Percentiles rank a stretch among this genome's conserved stretches.
phyloP scores from a whole-genome alignment of 2,329 filamentous ascomycete species.

The Hymenoscyphus fraxineus region DNA sequence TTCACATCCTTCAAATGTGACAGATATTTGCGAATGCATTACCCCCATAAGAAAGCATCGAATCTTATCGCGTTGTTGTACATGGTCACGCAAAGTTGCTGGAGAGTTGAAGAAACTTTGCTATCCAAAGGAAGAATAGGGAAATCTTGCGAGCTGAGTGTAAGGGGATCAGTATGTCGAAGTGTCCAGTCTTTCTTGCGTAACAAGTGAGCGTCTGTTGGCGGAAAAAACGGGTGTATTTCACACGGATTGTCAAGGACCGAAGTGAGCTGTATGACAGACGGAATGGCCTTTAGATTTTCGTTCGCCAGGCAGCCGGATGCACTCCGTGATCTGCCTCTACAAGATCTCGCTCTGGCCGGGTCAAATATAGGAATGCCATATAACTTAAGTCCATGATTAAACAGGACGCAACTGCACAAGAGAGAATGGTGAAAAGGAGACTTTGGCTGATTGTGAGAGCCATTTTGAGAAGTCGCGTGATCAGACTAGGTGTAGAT shows the following conservation, averaged over 20 bases:
- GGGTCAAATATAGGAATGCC: conserved; percentile 12
- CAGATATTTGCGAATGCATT: background rate
- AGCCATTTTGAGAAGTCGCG: conserved; percentile 13
- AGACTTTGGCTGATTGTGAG: conserved; percentile 18
- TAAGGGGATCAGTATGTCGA: background rate
- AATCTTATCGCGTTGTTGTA: background rate
- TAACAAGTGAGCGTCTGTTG: background rate
- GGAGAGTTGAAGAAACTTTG: background rate
- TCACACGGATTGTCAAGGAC: background rate
- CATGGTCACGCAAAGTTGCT: background rate
- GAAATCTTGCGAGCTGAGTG: background rate
- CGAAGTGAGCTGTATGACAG: conserved; percentile 2
- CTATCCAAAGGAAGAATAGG: background rate
- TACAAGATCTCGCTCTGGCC: conserved; percentile 2
- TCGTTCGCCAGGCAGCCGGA: conserved; percentile 22
- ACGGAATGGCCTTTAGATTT: conserved; percentile 6
- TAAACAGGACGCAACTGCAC: conserved; percentile 15
- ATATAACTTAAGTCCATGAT: conserved; percentile 21
- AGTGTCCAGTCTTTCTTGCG: background rate
- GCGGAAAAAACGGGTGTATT: background rate
- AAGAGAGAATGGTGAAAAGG: conserved; percentile 21
- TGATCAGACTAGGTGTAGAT: background rate
- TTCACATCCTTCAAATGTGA: conserved; percentile 6
- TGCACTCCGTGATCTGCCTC: conserved; percentile 16
- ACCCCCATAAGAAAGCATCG: background rate